Evolutionary conservation across 2,329 filamentous ascomycete genomes (phyloP), one percentile per base, ranked within the genome.

Genomic region (Cladosporium velox): DNA sequence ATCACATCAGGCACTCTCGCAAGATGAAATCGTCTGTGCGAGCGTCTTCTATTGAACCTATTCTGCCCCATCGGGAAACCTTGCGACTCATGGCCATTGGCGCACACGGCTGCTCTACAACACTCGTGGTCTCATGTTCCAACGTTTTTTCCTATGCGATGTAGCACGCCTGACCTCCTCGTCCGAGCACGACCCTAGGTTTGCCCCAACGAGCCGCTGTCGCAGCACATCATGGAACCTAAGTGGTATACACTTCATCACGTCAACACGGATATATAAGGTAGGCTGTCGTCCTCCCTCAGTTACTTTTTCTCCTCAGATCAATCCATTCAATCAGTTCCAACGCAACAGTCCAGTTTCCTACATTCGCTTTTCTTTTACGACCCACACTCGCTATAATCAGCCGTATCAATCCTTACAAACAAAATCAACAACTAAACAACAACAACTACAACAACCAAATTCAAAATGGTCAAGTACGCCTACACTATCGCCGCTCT

Each of bases 401-500:
- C 28, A 32, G 41, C 41, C 41, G 41, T n/a, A 47, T 47, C 41
- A 47, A 21, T 47, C 5, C 41, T 21, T 47, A 4, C 41, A 47
- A 47, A 55, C 28, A n/a, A 15, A 32, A 47, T 32, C 34, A 58
- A 58, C 32, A 38, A 26, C 55, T 21, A 34, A 55, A 55, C 21
- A 47, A 47, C 47, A 32, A 47, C 18, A 47, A 44, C 38, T 15
- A 44, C 4, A n/a, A 41, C 49, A 24, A 8, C 21, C 12, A 18
- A 21, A 51, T 1, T 26, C 52, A 47, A 54, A 35, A 63, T 63
- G 60, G 60, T 63, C 34, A 63, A 54, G 32, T 63, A 63, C 60
- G 60, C 60, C 34, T 63, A 63, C 60, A 63, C 60, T 51, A 26
- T 63, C 32, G 18, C 30, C 35, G 60, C 60, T 28, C 60, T 63